Conservation (phyloP, 306 rosid species). For the Alnus rubra region DNA sequence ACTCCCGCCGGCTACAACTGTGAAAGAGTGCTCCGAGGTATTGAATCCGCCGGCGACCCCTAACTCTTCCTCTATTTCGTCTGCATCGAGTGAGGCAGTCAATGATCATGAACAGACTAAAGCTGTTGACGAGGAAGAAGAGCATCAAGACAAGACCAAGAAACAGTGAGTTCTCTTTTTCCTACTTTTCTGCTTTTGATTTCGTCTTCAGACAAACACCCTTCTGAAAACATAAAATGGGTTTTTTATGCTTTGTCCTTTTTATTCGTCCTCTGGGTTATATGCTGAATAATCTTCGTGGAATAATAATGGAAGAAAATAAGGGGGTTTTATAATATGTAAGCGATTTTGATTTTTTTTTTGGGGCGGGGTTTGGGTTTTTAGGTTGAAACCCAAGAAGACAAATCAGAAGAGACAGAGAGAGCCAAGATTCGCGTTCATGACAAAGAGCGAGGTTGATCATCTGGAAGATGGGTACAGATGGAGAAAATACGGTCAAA, state of each 20-base stretch:
- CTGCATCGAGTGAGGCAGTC: constrained; percentile 64
- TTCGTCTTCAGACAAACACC: not conserved
- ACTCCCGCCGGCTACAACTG: constrained; percentile 17
- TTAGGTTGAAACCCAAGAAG: constrained; percentile 76
- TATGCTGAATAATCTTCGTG: not conserved
- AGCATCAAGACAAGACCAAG: constrained; percentile 38
- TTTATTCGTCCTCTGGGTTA: not conserved
- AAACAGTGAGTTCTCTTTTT: constrained; percentile 49
- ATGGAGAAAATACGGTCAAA: constrained; percentile 99
- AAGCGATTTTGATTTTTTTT: constrained; percentile 11
- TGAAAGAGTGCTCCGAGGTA: constrained; percentile 46
- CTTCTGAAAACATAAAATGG: constrained; percentile 14
- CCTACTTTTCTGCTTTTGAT: not conserved
- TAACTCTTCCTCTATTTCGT: constrained; percentile 86
- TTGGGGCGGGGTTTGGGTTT: constrained; percentile 4
- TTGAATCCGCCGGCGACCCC: constrained; percentile 74
- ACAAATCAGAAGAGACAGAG: constrained; percentile 73
- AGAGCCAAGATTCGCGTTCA: constrained; percentile 88
- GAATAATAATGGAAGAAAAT: not conserved
- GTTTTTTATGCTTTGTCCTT: not conserved
- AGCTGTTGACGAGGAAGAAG: constrained; percentile 35
- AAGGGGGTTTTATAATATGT: not conserved
- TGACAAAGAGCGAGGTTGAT: constrained; percentile 98
- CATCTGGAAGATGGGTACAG: constrained; percentile 98
- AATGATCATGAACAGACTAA: constrained; percentile 49